Base-by-base conservation (phyloP, 148 eudicot genomes). In the Polygonum aviculare region DNA sequence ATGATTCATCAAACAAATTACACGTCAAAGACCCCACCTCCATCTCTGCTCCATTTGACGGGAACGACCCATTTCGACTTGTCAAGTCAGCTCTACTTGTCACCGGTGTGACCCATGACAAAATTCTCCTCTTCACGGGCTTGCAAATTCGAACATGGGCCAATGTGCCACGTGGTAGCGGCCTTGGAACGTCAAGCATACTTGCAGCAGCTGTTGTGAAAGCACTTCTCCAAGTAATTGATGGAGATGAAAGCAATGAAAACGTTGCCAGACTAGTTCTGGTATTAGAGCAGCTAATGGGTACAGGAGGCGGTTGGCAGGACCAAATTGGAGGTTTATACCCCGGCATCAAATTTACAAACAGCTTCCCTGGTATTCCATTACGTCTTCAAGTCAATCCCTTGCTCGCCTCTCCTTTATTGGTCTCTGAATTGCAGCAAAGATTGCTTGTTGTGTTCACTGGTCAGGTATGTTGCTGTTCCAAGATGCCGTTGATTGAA, bases 301-400 rank as follows among this genome's bases (percentile, higher is more conserved):
- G 99, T 44, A 95, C 99, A 36, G 99, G 99, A 12, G 99, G 99
- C 72, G 99, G 99, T 51, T 95, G 99, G 99, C 99, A 95, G 80
- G 99, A 93, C 81, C 98, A 95, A 81, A 91, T 95, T 74, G 99
- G 99, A 71, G 99, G 99, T 50, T 81, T 95, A 47, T 93, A 95
- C 77, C 94, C 98, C 75, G 93, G 99, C 60, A 93, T 95, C 57
- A 95, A 95, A 75, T 85, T 87, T 74, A 91, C 96, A 3, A 80
- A 89, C 48, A 92, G 99, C 88, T 90, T 89, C 77, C 99, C 99
- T 22, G 99, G 99, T 74, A 83, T 93, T 60, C 99, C 98, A 33
- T 82, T 95, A 88, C 84, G 94, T 67, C 97, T 95, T 81, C 98
- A 92, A 78, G 98, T 95, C 77, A 76, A 83, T 77, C 97, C 98